Evolutionary conservation across 352 stramenopile genomes (phyloP), one percentile per base, ranked within the genome.

Genomic region (Chrysophaeum taylorii): DNA sequence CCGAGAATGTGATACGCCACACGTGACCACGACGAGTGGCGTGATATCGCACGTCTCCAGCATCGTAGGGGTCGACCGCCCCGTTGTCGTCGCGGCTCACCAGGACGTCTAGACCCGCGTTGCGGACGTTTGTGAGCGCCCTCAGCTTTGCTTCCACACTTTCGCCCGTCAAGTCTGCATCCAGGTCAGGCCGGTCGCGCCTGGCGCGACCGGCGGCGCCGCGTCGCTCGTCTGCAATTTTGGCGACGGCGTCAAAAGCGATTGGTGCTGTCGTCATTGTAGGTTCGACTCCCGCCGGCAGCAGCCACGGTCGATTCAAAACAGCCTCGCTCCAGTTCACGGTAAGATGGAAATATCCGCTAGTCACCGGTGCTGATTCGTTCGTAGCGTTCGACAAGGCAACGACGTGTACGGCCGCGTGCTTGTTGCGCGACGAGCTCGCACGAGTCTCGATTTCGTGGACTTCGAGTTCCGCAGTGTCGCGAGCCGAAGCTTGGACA

Each of bases 1-100:
- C 57, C 1, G 7, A 35, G 9, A 66, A 9, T 7, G 57, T 66
- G 9, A 66, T 25, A 36, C 57, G 57, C 57, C 57, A 66, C 1
- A 16, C 35, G 14, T 33, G 57, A 18, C 48, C 48, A 25, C 48
- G 18, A 60, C 48, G 57, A 23, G 1, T 45, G 33, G 2, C 57
- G 12, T 25, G 12, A 23, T 33, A 16, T 9, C 14, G 57, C 31
- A n/a, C 45, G 57, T 25, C 9, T 18, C 31, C 33, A 18, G 57
- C 31, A 12, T 45, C 57, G 35, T 27, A 45, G 12, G 57, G 50
- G n/a, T 35, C 25, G 25, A 14, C 27, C 27, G 50, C 14, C 12
- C 33, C 57, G 57, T 66, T 45, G n/a, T 66, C 57, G 18, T 66
- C 57, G 12, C 57, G 57, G 14, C 12, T n/a, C 16, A 43, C 57